phyloP scores from a whole-genome alignment of 352 stramenopile genomes.

The Peronospora destructor region DNA sequence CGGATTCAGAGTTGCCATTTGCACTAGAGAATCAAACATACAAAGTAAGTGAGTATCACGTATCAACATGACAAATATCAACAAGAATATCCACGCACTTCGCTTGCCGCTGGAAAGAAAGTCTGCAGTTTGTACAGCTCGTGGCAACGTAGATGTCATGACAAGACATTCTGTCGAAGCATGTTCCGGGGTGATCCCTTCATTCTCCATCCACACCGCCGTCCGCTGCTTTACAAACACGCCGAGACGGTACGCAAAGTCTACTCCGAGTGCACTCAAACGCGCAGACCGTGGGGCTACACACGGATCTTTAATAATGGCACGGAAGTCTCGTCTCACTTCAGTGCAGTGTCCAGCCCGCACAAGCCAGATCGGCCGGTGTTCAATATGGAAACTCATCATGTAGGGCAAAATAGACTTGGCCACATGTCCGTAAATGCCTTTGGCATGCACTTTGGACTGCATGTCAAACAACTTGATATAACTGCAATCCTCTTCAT shows the following conservation, averaged over 20 bases:
- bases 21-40: conserved; percentile 28
- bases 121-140: conserved; percentile 65
- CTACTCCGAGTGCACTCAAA: conserved; percentile 85
- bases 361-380: conserved; percentile 89
- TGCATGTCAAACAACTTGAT: conserved; percentile 88
- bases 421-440: conserved; percentile 82
- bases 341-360: conserved; percentile 84
- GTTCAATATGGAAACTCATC: conserved; percentile 93
- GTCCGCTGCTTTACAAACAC: conserved; percentile 87
- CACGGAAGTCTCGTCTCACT: conserved; percentile 53
- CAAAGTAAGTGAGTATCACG: conserved; percentile 8
- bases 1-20: conserved; percentile 79
- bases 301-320: conserved; percentile 68
- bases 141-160: conserved; percentile 77
- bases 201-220: conserved; percentile 37
- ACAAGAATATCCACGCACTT: conserved; percentile 28
- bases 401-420: conserved; percentile 90
- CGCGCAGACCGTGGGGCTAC: conserved; percentile 63
- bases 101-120: conserved; percentile 40
- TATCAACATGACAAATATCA: neutral
- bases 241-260: conserved; percentile 89
- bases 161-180: conserved; percentile 47
- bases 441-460: conserved; percentile 82
- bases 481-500: conserved; percentile 83
- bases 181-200: conserved; percentile 36